Conservation (phyloP, 371 early-diverging fungal genomes). For the Mucor lusitanicus region DNA sequence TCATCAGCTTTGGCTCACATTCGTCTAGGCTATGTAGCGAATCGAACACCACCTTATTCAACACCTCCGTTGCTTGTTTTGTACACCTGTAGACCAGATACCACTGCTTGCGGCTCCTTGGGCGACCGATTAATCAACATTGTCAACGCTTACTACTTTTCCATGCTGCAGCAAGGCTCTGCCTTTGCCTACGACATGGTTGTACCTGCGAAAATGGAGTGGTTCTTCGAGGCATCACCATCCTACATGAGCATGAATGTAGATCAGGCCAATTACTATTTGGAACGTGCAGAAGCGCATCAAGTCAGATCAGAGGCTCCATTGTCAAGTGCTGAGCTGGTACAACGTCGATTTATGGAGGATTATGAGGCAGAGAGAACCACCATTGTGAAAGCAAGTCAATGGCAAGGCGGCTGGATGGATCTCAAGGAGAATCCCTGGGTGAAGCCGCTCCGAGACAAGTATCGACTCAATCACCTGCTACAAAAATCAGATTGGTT, state of each 20-base stretch:
- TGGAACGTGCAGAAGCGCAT: constrained; percentile 11
- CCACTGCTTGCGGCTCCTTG: constrained; percentile 27
- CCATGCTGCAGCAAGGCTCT: constrained; percentile 39
- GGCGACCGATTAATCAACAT: constrained; percentile 35
- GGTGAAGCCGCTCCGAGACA: constrained; percentile 26
- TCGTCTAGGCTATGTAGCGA: constrained; percentile 42
- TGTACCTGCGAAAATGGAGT: constrained; percentile 33
- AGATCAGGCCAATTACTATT: constrained; percentile 34
- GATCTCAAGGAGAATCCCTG: constrained; percentile 10
- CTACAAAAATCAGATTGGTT: constrained; percentile 36
- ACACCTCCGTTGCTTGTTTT: constrained; percentile 43
- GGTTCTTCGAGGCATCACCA: constrained; percentile 38
- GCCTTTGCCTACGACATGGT: constrained; percentile 45
- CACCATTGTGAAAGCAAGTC: constrained; percentile 9
- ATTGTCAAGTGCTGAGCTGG: constrained; percentile 5
- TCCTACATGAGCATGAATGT: constrained; percentile 34
- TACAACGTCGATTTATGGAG: constrained; percentile 4
- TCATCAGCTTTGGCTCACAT: constrained; percentile 43
- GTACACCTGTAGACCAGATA: constrained; percentile 24
- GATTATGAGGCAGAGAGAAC: background rate
- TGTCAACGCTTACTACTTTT: constrained; percentile 37
- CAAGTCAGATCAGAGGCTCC: background rate
- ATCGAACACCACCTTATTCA: constrained; percentile 42
- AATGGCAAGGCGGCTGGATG: constrained; percentile 12
- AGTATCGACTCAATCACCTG: constrained; percentile 33